Evolutionary conservation across 2,329 filamentous ascomycete species (phyloP).

Genomic region (Epichloe glyceriae): DNA sequence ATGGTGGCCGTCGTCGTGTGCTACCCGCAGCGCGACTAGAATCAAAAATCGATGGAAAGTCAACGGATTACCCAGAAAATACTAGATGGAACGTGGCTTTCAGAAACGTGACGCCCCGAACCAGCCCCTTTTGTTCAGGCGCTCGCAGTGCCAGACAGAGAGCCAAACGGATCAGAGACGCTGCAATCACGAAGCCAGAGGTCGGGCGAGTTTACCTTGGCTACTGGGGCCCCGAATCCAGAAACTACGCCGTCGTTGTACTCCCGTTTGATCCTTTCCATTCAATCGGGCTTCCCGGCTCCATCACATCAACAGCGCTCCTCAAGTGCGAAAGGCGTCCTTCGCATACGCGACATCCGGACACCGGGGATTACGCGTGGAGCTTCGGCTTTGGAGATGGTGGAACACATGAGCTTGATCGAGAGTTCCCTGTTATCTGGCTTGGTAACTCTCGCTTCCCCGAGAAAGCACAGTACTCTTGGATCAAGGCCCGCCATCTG

Average conservation of each 20-base stretch:
- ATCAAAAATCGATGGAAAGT: too few species aligned
- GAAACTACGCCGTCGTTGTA: accelerated
- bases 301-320: accelerated
- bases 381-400: background rate
- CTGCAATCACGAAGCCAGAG: background rate
- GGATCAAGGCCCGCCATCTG: background rate
- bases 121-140: background rate
- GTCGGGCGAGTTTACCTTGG: background rate
- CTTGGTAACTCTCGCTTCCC: background rate
- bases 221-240: background rate
- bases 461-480: background rate
- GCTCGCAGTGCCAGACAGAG: background rate
- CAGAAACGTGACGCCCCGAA: background rate
- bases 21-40: too few species aligned
- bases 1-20: too few species aligned
- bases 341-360: background rate
- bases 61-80: too few species aligned
- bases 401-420: background rate
- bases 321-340: background rate
- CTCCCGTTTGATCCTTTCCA: background rate
- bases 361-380: background rate
- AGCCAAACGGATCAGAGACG: background rate
- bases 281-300: background rate
- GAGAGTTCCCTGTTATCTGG: background rate
- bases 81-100: too few species aligned